Evolutionary conservation across 208 protist species (phyloP).

Genomic region (Acanthamoeba quina): DNA sequence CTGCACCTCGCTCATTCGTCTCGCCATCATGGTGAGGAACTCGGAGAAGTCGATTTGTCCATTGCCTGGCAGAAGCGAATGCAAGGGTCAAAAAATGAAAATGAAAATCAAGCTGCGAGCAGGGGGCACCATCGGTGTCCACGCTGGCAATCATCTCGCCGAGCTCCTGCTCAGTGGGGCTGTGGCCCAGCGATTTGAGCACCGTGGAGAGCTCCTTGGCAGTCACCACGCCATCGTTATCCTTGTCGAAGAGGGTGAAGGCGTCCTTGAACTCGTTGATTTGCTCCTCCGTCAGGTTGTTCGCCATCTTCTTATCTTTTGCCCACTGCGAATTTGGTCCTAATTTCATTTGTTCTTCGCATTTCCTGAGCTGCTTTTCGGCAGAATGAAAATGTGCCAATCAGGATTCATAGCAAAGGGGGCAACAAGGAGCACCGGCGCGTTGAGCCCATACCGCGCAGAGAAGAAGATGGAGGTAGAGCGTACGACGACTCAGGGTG

Average conservation of each 20-base stretch:
- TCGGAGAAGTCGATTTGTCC: conserved; percentile 98
- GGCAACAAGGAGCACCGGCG: background rate
- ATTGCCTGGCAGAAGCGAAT: conserved; percentile 83
- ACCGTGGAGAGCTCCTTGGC: conserved; percentile 46
- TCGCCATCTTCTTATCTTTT: background rate
- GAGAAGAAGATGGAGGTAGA: conserved; percentile 7
- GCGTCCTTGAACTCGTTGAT: conserved; percentile 66
- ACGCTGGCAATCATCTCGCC: conserved; percentile 97
- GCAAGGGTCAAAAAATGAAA: background rate
- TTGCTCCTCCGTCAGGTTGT: conserved; percentile 18
- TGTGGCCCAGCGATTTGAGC: conserved; percentile 16
- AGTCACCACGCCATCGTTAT: conserved; percentile 29
- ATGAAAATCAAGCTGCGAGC: background rate
- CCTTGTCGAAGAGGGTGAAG: conserved; percentile 65
- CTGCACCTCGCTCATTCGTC: conserved; percentile 85
- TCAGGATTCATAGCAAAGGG: background rate
- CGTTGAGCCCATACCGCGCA: background rate
- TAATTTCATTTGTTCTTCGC: background rate
- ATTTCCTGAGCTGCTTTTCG: background rate
- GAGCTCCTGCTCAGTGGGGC: conserved; percentile 89
- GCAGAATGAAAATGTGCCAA: background rate
- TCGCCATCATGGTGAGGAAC: conserved; percentile 86
- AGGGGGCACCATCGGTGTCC: conserved; percentile 94
- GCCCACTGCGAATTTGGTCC: background rate
- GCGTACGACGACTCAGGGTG: background rate